These are phyloP conservation scores for Petrea volubilis DNA, from an alignment of 257 asterid genomes.

Conservation along the genomic window DNA sequence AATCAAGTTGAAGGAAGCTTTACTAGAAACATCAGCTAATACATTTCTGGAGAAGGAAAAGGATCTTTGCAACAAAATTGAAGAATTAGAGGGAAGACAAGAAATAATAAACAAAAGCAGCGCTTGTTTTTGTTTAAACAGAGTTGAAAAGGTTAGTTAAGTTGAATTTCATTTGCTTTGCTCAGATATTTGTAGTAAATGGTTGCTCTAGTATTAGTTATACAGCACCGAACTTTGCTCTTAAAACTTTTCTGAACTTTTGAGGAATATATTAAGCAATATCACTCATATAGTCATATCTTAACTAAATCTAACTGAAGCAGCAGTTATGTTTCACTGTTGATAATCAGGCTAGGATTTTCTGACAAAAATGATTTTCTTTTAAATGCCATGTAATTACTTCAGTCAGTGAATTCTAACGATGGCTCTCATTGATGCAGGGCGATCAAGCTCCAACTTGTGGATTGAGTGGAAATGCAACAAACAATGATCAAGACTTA, in stretches of 20 bases:
- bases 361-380: background rate
- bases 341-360: background rate
- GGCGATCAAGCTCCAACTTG: conserved; percentile 23
- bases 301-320: too few species aligned
- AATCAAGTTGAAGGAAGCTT: conserved; percentile 63
- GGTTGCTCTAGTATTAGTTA: background rate
- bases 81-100: conserved; percentile 56
- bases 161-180: background rate
- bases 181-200: background rate
- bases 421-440: conserved; percentile 32
- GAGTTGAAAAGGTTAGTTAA: conserved; percentile 45
- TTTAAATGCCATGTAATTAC: background rate
- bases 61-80: conserved; percentile 58
- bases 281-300: too few species aligned
- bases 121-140: conserved; percentile 29
- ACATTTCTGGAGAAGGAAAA: conserved; percentile 66
- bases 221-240: background rate
- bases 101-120: conserved; percentile 40
- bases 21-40: conserved; percentile 55
- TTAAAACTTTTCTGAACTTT: background rate
- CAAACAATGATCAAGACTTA: background rate
- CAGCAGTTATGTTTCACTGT: too few species aligned
- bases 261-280: background rate
- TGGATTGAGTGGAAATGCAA: conserved; percentile 2
- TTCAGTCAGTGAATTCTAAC: background rate